These are phyloP conservation scores for Vanrija humicola DNA, from an alignment of 1,284 basidiomycete genomes.

Conservation along the genomic window DNA sequence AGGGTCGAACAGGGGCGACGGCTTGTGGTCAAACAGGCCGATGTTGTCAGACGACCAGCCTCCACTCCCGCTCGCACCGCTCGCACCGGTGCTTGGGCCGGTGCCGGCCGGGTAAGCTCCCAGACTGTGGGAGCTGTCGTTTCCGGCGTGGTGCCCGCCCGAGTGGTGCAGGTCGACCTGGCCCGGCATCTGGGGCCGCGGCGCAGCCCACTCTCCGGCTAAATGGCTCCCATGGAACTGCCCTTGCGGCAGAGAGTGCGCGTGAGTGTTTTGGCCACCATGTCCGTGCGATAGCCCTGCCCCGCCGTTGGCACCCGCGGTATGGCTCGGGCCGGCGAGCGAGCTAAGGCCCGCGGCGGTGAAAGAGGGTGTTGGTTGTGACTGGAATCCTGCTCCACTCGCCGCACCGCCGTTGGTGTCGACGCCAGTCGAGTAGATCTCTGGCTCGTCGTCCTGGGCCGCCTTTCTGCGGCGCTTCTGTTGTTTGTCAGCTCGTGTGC, in stretches of 20 bases:
- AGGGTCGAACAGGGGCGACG: slow-evolving; percentile 17
- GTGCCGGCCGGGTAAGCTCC: neutral
- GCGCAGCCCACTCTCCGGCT: neutral
- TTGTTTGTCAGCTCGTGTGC: neutral
- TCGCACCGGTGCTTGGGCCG: neutral
- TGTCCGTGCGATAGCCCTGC: too few relatives aligned
- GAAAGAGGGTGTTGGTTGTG: neutral
- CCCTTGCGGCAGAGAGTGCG: neutral
- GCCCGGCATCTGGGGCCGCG: slow-evolving; percentile 16
- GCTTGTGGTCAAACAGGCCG: neutral
- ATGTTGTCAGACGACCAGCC: neutral
- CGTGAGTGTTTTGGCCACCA: neutral
- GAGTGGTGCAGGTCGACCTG: slow-evolving; percentile 3
- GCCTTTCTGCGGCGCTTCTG: slow-evolving; percentile 40
- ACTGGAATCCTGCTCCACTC: neutral
- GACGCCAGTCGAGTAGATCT: slow-evolving; percentile 15
- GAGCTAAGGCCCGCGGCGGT: neutral
- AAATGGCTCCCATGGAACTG: too few relatives aligned
- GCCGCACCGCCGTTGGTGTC: neutral
- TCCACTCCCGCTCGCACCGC: neutral
- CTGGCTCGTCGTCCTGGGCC: slow-evolving; percentile 19
- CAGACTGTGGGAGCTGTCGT: too few relatives aligned
- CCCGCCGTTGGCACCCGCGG: too few relatives aligned
- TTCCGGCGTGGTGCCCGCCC: too few relatives aligned
- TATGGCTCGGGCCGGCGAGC: too few relatives aligned